Base-by-base conservation (phyloP, 225 moss, liverwort and hornwort genomes). In the Climacium dendroides region DNA sequence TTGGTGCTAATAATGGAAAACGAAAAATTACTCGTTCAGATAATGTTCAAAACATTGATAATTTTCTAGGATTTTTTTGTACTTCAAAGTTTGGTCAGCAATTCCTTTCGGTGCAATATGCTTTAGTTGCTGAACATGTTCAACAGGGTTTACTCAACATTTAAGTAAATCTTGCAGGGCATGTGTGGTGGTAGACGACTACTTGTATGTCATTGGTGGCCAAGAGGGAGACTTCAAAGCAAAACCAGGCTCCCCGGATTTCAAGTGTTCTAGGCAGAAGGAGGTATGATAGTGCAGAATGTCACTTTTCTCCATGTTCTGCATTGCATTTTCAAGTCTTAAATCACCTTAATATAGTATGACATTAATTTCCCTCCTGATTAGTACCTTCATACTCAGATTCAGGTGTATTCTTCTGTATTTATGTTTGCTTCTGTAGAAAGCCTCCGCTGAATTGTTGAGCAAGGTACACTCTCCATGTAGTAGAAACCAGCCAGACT, bases 191-290 rank as follows among this genome's bases (percentile, higher is more conserved):
- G 89, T 91, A 28, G 90, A 87, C 3, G 85, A 92, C 37, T 35
- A 85, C 30, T 63, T 93, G 59, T 89, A 94, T 87, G 87, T 94
- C 71, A 85, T 94, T 69, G 94, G 94, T 62, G 94, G 94, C 52
- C 93, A 94, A 81, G 93, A 94, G 78, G 93, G 93, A 52, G 93
- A 94, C 69, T 94, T 93, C 85, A 92, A 83, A 81, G 92, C 93
- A 39, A 93, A 94, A 86, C 81, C 85, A n/a, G 85, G 85, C 81
- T 93, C 93, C n/a, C 66, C 53, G 11, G 79, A 85, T 78, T 93
- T 92, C 87, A 94, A 90, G 41, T 93, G 94, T 30, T 93, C 93
- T 3, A 85, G 93, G 58, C 94, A 94, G 24, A 90, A 88, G 60
- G 94, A 94, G 92, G 94, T 93, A 86, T 10, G 48, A 58, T 34